Base-by-base conservation (phyloP, 306 rosid species). In the Dryas drummondii region DNA sequence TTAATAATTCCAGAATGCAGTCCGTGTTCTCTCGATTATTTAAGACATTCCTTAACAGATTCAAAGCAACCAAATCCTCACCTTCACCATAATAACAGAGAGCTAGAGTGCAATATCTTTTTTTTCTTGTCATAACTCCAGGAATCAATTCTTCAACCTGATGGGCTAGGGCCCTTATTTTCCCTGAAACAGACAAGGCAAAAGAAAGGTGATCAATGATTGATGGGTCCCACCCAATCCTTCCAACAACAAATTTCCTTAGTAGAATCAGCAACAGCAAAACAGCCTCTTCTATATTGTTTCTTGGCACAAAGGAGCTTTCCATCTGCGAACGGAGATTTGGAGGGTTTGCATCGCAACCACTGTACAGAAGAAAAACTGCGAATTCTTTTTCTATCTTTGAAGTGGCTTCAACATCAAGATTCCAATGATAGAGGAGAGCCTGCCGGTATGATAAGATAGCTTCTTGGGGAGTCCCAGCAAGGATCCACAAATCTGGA, bases 271-370 rank as follows among this genome's bases (percentile, higher is more conserved):
- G 70, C 50, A 94, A 85, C 77, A 94, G 84, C 80, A 94, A 94
- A 76, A 88, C 72, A 72, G 97, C 97, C 82, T 94, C 98, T 86
- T 94, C 98, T 74, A 87, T 37, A 54, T 94, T 94, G 86, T 88
- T 94, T 85, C 86, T 84, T 1, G 98, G 97, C 75, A 91, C 93
- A 76, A 90, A 94, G 32, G 94, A 87, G 77, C 91, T 91, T 16
- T 86, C 94, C 84, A 91, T 86, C 70, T 91, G 98, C 0, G 90
- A 84, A 13, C 96, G 89, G 13, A 94, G 96, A 53, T 89, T 72
- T 3, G 92, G 98, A 73, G 97, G 92, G 68, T 73, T 87, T 46
- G 96, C 94, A 67, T 94, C 94, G 51, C 91, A 91, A 68, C 98
- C 97, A 56, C 98, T 83, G 51, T 88, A 94, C 74, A 94, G 84